Evolutionary conservation across 345 rosid species (phyloP).

Genomic region (Arabidopsis thaliana): DNA sequence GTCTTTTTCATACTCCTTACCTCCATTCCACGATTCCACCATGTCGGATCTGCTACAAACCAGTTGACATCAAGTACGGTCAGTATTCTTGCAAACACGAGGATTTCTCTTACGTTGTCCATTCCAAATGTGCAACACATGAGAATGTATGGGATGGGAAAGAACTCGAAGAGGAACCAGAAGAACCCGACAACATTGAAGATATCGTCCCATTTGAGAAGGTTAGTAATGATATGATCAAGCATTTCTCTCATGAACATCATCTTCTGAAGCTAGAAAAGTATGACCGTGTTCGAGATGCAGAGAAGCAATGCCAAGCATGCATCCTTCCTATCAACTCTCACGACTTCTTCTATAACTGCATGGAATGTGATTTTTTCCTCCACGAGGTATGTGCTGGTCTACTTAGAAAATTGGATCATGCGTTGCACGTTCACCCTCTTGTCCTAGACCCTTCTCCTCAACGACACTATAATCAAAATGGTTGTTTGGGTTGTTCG

Average conservation of each 20-base stretch:
- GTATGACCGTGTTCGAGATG: background rate
- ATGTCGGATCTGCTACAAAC: background rate
- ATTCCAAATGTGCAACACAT: slow-evolving; percentile 20
- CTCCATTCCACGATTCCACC: background rate
- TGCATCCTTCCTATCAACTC: background rate
- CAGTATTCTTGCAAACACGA: background rate
- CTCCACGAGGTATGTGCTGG: slow-evolving; percentile 25
- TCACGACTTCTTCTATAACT: background rate
- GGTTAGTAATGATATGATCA: background rate
- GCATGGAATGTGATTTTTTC: background rate
- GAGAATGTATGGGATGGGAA: slow-evolving; percentile 5
- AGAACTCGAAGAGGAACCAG: slow-evolving; percentile 9
- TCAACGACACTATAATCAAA: background rate
- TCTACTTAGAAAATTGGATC: slow-evolving; percentile 4
- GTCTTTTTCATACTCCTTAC: slow-evolving; percentile 8
- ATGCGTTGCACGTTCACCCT: slow-evolving; percentile 9
- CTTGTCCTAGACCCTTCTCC: background rate
- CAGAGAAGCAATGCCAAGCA: slow-evolving; percentile 15
- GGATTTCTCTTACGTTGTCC: background rate
- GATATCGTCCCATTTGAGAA: background rate
- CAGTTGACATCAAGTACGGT: background rate
- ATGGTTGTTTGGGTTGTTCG: background rate
- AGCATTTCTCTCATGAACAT: slow-evolving; percentile 8
- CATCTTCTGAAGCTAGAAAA: background rate
- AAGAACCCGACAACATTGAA: background rate